Percentiles rank a stretch among this genome's conserved stretches.
Conservation (phyloP, 176 grass and related monocot species). For the Carex pumila region DNA sequence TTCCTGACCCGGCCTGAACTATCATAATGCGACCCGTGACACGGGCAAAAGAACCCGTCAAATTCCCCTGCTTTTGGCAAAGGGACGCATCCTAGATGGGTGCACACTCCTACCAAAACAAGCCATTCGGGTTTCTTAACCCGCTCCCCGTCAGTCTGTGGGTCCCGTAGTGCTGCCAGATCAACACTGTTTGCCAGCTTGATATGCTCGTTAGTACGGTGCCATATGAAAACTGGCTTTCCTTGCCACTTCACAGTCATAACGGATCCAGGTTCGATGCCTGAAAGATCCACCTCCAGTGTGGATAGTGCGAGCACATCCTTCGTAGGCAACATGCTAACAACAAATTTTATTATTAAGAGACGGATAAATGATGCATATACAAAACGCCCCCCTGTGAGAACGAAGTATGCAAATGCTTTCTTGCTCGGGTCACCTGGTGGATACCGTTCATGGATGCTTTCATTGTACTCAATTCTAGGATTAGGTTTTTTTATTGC, state of each 20-base stretch:
- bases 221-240: slow-evolving; percentile 85
- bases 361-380: slow-evolving; percentile 74
- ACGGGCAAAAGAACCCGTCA: slow-evolving; percentile 76
- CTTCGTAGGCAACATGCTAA: slow-evolving; percentile 75
- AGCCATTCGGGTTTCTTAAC: slow-evolving; percentile 89
- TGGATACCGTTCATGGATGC: slow-evolving; percentile 54
- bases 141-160: slow-evolving; percentile 54
- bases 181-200: slow-evolving; percentile 77
- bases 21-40: slow-evolving; percentile 79
- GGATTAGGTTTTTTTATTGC: slow-evolving; percentile 57
- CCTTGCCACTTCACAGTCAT: slow-evolving; percentile 87
- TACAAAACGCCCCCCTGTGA: slow-evolving; percentile 70
- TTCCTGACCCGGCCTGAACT: slow-evolving; percentile 75
- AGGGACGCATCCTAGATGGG: slow-evolving; percentile 79
- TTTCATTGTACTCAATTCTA: slow-evolving; percentile 63
- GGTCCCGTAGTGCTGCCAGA: slow-evolving; percentile 47
- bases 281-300: slow-evolving; percentile 70
- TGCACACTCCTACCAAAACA: slow-evolving; percentile 72
- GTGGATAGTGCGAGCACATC: slow-evolving; percentile 72
- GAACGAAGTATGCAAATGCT: slow-evolving; percentile 86
- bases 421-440: slow-evolving; percentile 84
- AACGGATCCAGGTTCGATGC: slow-evolving; percentile 66
- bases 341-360: slow-evolving; percentile 65
- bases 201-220: slow-evolving; percentile 58
- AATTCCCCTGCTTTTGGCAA: slow-evolving; percentile 68